Conservation (phyloP, 2,329 filamentous ascomycete species). For the Arthrinium puccinioides region DNA sequence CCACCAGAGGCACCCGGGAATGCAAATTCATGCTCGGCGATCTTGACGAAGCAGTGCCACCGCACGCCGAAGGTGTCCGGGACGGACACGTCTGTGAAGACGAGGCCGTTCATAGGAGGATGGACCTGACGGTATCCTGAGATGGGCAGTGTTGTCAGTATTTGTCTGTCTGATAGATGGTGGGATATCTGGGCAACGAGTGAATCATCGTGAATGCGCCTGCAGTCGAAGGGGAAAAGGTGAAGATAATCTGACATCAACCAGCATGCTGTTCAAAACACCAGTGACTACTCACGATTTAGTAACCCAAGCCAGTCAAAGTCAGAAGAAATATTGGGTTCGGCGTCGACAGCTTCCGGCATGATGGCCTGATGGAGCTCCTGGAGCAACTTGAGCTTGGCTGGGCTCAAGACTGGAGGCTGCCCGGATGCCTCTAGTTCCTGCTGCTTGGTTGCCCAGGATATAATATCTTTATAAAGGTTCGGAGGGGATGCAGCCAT, state of each 20-base stretch:
- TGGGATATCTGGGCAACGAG: no score
- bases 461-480: conserved; percentile 14
- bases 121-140: conserved; percentile 11
- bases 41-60: conserved; percentile 18
- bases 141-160: neutral
- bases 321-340: conserved; percentile 16
- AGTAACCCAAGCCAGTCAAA: conserved; percentile 33
- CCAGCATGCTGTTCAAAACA: no score
- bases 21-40: conserved; percentile 14
- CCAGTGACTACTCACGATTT: conserved; percentile 24
- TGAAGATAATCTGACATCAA: no score
- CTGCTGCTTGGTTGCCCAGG: conserved; percentile 27
- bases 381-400: conserved; percentile 32
- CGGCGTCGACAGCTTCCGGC: conserved; percentile 5
- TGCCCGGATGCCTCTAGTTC: conserved; percentile 20
- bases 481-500: conserved; percentile 2
- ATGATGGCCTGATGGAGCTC: conserved; percentile 25
- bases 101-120: conserved; percentile 4
- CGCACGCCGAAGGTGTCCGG: conserved; percentile 5
- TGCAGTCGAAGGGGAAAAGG: neutral
- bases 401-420: conserved; percentile 28
- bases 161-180: no score
- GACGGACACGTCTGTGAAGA: conserved; percentile 13
- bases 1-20: conserved; percentile 23
- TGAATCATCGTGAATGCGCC: neutral